Conservation (phyloP, 106 monocot species). For the Allium fistulosum region DNA sequence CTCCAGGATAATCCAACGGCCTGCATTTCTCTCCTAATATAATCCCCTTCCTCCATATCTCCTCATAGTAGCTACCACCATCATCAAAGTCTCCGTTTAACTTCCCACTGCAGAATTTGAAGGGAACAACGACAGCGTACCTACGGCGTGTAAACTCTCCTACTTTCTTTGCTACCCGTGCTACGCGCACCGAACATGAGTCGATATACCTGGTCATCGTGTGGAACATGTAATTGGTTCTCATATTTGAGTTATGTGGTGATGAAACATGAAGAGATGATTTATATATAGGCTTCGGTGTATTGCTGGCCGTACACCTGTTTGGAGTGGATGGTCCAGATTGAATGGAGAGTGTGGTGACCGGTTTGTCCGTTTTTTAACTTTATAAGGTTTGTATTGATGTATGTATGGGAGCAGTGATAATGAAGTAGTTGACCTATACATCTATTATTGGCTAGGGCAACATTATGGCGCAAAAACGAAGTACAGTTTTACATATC, state of each 20-base stretch:
- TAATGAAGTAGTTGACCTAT: neutral
- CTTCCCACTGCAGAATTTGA: no score
- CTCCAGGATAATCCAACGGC: conserved; percentile 33
- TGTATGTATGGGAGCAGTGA: neutral
- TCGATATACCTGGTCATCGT: neutral
- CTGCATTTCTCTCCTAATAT: conserved; percentile 42
- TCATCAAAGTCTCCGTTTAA: neutral
- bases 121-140: neutral
- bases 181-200: neutral
- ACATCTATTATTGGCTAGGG: no score
- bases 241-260: neutral
- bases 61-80: neutral
- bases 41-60: conserved; percentile 28
- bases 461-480: no score
- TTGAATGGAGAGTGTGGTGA: neutral
- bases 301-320: neutral
- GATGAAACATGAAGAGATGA: neutral
- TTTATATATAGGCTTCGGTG: neutral
- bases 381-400: neutral
- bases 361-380: neutral
- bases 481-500: no score
- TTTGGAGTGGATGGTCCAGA: neutral
- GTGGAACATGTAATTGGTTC: neutral
- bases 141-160: neutral
- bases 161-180: neutral